These are phyloP conservation scores for Chondrus crispus DNA, from an alignment of 23 red algal species.

Conservation along the genomic window DNA sequence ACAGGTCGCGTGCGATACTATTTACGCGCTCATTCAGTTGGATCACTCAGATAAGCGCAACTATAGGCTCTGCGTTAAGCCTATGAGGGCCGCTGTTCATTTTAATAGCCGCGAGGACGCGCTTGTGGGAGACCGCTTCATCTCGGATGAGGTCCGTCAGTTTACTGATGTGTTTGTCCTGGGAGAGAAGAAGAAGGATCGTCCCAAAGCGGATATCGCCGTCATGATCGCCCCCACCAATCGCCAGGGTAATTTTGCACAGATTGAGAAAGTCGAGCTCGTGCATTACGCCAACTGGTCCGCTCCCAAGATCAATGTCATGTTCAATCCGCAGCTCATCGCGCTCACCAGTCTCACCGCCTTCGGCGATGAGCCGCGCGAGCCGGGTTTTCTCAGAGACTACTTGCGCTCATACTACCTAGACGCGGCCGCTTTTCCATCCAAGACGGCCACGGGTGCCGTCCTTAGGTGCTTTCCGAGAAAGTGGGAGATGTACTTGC, in stretches of 20 bases:
- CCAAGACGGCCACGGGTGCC: constrained; percentile 41
- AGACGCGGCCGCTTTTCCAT: constrained; percentile 32
- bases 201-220: not conserved
- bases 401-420: constrained; percentile 58
- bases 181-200: not conserved
- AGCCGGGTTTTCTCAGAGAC: constrained; percentile 43
- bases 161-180: constrained; percentile 18
- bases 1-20: not conserved
- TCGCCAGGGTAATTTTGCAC: constrained; percentile 16
- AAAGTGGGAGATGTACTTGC: constrained; percentile 64
- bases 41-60: not conserved
- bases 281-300: constrained; percentile 56
- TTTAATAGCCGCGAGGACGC: constrained; percentile 38
- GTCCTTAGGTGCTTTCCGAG: constrained; percentile 61
- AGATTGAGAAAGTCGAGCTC: constrained; percentile 53
- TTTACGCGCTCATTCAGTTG: not conserved
- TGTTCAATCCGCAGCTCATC: constrained; percentile 49
- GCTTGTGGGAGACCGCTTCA: not conserved
- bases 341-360: constrained; percentile 18
- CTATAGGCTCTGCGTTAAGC: not conserved
- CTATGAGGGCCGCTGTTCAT: not conserved
- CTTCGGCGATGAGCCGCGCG: constrained; percentile 12
- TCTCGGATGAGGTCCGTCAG: not conserved
- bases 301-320: constrained; percentile 3
- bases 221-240: constrained; percentile 53